Percentiles rank a stretch among this genome's conserved stretches.
phyloP scores from a whole-genome alignment of 331 rosid genomes.

The Dryas integrifolia region DNA sequence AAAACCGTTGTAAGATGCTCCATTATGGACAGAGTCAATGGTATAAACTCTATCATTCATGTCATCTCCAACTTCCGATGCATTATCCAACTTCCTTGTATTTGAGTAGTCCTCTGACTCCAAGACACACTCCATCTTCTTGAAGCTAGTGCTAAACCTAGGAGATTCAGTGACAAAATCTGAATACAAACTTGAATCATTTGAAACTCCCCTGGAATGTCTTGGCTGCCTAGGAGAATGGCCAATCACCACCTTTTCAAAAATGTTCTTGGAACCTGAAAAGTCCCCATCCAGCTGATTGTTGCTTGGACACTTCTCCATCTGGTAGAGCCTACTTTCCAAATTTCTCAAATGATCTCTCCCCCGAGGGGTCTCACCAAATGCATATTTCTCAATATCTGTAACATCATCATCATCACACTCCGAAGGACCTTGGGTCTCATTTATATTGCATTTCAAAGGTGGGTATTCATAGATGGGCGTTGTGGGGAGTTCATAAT shows the following conservation, averaged over 20 bases:
- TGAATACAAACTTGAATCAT: constrained; percentile 47
- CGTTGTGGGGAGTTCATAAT: constrained; percentile 49
- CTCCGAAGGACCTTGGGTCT: constrained; percentile 41
- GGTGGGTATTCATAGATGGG: constrained; percentile 71
- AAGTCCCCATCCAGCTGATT: constrained; percentile 59
- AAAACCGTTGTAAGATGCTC: constrained; percentile 50
- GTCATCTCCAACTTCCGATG: constrained; percentile 76
- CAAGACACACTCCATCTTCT: constrained; percentile 51
- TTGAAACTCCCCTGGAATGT: constrained; percentile 56
- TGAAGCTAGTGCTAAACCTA: constrained; percentile 43
- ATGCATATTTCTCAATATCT: constrained; percentile 78
- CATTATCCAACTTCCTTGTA: constrained; percentile 56
- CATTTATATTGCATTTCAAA: constrained; percentile 58
- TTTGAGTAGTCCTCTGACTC: constrained; percentile 53
- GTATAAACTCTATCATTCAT: constrained; percentile 77
- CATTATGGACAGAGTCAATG: constrained; percentile 72
- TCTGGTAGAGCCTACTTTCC: constrained; percentile 69
- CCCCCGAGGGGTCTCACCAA: constrained; percentile 74
- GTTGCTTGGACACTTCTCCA: constrained; percentile 69
- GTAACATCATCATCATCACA: constrained; percentile 44
- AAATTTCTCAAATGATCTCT: constrained; percentile 59
- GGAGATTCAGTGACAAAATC: constrained; percentile 59
- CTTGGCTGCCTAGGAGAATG: constrained; percentile 61
- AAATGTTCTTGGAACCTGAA: constrained; percentile 41
- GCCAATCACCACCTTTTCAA: constrained; percentile 79